These are phyloP conservation scores for Mycena epipterygia DNA, from an alignment of 768 basidiomycete species.

Conservation along the genomic window DNA sequence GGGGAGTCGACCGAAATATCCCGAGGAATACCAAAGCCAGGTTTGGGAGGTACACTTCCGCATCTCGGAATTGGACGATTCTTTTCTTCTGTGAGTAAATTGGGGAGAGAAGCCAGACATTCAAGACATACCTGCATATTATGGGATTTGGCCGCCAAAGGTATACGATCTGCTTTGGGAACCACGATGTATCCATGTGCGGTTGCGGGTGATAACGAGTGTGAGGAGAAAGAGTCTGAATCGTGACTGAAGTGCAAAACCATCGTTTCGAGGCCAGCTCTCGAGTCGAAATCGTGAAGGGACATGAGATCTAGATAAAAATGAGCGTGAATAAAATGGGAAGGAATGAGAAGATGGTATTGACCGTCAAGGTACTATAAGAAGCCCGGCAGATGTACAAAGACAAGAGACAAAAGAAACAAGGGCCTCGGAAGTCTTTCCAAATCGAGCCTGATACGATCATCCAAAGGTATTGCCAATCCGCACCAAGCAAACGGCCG, in stretches of 20 bases:
- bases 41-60: constrained; percentile 15
- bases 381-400: not conserved
- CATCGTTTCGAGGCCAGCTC: constrained; percentile 58
- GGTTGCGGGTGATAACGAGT: constrained; percentile 43
- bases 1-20: constrained; percentile 11
- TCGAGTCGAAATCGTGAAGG: constrained; percentile 54
- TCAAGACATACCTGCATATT: constrained; percentile 42
- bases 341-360: not conserved
- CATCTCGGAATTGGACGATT: constrained; percentile 11
- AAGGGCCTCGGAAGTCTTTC: too few species aligned
- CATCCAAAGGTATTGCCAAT: too few species aligned
- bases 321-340: constrained; percentile 8
- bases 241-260: constrained; percentile 49
- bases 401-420: constrained; percentile 15
- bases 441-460: not conserved
- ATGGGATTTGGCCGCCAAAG: constrained; percentile 49
- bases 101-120: not conserved
- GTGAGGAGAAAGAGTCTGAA: constrained; percentile 35
- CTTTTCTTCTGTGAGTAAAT: constrained; percentile 4
- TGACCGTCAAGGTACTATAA: constrained; percentile 18
- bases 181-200: constrained; percentile 31
- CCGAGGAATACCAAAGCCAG: not conserved
- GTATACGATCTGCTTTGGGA: constrained; percentile 40
- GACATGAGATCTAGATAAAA: constrained; percentile 43
- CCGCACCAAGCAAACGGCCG: too few species aligned